Evolutionary conservation across 1,284 basidiomycete genomes (phyloP).

Genomic region (Hymenochaete sp.): DNA sequence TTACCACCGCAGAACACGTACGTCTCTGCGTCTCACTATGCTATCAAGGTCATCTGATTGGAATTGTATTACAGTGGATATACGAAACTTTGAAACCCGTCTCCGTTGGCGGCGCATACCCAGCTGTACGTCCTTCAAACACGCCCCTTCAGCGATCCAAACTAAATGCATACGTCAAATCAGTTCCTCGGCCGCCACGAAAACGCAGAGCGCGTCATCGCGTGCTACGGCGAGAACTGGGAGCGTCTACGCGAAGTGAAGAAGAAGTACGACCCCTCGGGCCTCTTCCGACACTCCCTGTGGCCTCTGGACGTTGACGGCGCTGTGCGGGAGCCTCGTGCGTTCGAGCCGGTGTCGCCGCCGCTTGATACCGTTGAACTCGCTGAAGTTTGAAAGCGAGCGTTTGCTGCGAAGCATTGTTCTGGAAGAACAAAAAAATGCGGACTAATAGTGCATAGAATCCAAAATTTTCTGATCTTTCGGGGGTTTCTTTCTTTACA

Average conservation of each 20-base stretch:
- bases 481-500: too few relatives aligned
- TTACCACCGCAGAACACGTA: slow-evolving; percentile 72
- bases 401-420: too few relatives aligned
- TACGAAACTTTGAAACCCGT: slow-evolving; percentile 57
- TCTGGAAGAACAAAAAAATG: too few relatives aligned
- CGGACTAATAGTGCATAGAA: too few relatives aligned
- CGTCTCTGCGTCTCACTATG: slow-evolving; percentile 20
- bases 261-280: slow-evolving; percentile 61
- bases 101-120: slow-evolving; percentile 69
- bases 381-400: not conserved
- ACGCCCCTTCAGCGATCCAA: slow-evolving; percentile 16
- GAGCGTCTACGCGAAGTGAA: slow-evolving; percentile 60
- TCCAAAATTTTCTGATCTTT: too few relatives aligned
- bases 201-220: slow-evolving; percentile 48
- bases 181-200: slow-evolving; percentile 76
- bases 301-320: slow-evolving; percentile 63
- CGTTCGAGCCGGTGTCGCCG: slow-evolving; percentile 50
- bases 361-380: not conserved
- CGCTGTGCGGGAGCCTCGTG: slow-evolving; percentile 36
- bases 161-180: slow-evolving; percentile 2
- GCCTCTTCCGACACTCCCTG: slow-evolving; percentile 64
- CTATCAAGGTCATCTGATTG: slow-evolving; percentile 4
- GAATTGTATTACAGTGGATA: slow-evolving; percentile 55
- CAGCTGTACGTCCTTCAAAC: slow-evolving; percentile 51
- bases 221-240: slow-evolving; percentile 70